Evolutionary conservation across 345 rosid genomes (phyloP).

Genomic region (Rubroshorea leprosula): DNA sequence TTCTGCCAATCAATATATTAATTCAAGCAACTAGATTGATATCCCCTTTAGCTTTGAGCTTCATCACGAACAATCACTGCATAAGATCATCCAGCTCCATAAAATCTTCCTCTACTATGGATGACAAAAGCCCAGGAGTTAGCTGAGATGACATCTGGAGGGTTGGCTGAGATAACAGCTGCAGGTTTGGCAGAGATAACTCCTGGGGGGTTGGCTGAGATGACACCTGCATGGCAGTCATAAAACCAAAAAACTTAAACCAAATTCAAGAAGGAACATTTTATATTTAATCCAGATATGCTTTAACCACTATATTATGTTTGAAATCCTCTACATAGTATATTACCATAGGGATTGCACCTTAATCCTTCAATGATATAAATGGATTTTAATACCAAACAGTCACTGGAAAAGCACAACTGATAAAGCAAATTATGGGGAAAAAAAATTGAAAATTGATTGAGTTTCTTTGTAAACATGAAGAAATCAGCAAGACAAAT

Average conservation of each 20-base stretch:
- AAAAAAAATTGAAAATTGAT: not conserved
- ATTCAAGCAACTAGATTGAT: conserved; percentile 6
- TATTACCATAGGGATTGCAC: too few relatives aligned
- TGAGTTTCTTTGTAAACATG: not conserved
- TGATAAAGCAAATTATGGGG: not conserved
- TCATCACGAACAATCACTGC: conserved; percentile 13
- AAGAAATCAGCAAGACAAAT: not conserved
- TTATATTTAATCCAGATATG: not conserved
- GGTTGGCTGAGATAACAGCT: too few relatives aligned
- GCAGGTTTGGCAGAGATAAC: too few relatives aligned
- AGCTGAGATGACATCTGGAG: conserved; percentile 32
- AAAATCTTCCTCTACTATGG: conserved; percentile 35
- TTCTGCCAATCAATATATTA: conserved; percentile 1
- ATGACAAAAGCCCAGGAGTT: conserved; percentile 5
- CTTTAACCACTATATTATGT: not conserved
- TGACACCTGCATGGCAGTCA: conserved; percentile 28
- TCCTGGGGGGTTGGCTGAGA: conserved; percentile 17
- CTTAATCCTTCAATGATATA: not conserved
- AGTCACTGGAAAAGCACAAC: not conserved
- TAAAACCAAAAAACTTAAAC: not conserved
- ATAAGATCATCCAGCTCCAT: conserved; percentile 42
- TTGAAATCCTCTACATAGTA: too few relatives aligned
- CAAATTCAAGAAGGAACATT: not conserved
- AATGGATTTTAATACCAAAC: not conserved
- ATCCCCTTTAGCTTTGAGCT: conserved; percentile 4